phyloP scores from a whole-genome alignment of 352 stramenopile genomes.

The Poterioochromonas sp. region DNA sequence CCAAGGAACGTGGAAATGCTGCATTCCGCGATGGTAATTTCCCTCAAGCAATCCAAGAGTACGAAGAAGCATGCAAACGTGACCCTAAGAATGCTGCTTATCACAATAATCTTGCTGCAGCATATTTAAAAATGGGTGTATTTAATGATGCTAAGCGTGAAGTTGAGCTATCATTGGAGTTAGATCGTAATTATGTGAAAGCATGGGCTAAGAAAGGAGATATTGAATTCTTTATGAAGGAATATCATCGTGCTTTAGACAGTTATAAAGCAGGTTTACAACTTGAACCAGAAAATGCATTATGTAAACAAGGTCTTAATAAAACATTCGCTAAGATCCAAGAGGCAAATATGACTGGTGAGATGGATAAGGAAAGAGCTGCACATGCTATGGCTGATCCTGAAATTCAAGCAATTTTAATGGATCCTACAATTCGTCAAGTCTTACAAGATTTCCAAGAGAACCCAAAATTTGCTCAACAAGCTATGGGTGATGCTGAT shows the following conservation, averaged over 20 bases:
- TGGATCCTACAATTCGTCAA: slow-evolving; percentile 93
- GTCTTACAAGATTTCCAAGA: slow-evolving; percentile 94
- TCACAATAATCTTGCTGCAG: slow-evolving; percentile 94
- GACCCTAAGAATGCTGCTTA: slow-evolving; percentile 93
- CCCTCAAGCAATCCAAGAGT: slow-evolving; percentile 76
- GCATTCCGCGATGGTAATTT: slow-evolving; percentile 92
- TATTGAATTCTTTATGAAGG: slow-evolving; percentile 99
- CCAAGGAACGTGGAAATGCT: slow-evolving; percentile 96
- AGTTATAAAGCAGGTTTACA: slow-evolving; percentile 89
- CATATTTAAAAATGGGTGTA: slow-evolving; percentile 95
- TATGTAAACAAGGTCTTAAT: slow-evolving; percentile 87
- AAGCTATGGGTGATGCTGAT: slow-evolving; percentile 82
- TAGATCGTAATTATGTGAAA: slow-evolving; percentile 99
- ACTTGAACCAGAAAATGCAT: slow-evolving; percentile 83
- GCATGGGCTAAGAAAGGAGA: slow-evolving; percentile 93
- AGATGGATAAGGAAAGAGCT: slow-evolving; percentile 88
- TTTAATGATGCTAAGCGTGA: slow-evolving; percentile 69
- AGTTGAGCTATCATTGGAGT: slow-evolving; percentile 91
- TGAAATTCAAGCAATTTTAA: slow-evolving; percentile 94
- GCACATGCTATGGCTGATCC: slow-evolving; percentile 96
- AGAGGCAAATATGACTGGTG: slow-evolving; percentile 54
- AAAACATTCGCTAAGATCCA: slow-evolving; percentile 87
- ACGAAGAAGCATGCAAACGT: slow-evolving; percentile 95
- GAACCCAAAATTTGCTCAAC: slow-evolving; percentile 72
- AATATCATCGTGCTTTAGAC: slow-evolving; percentile 96